phyloP scores from a whole-genome alignment of 2,329 filamentous ascomycete species.

The Sclerotinia borealis region DNA sequence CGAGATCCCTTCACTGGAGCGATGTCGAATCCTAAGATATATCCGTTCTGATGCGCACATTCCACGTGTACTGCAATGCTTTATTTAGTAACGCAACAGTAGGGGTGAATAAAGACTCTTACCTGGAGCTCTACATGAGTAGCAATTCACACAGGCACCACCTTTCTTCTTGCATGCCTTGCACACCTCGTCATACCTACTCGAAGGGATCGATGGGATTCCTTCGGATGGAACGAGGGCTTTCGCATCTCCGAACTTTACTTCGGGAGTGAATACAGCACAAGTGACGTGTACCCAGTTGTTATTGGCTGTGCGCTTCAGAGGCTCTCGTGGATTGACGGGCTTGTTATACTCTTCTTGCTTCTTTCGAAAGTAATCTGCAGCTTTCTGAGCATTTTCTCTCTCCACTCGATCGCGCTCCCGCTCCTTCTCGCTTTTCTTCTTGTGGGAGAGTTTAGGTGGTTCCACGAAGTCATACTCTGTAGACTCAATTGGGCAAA shows the following conservation, averaged over 20 bases:
- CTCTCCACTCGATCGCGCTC: conserved; percentile 84
- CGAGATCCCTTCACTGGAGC: conserved; percentile 83
- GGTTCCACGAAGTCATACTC: conserved; percentile 80
- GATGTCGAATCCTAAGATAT: conserved; percentile 84
- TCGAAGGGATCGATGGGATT: conserved; percentile 71
- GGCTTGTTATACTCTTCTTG: conserved; percentile 83
- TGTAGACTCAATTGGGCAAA: conserved; percentile 79
- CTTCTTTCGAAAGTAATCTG: conserved; percentile 73
- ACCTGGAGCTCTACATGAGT: conserved; percentile 57
- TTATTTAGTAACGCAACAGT: conserved; percentile 8
- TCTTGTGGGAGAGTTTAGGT: conserved; percentile 71
- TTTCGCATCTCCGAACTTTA: conserved; percentile 83
- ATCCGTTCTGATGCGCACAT: conserved; percentile 79
- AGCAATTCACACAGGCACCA: conserved; percentile 79
- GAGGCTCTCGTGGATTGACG: conserved; percentile 74
- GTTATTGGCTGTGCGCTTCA: conserved; percentile 92
- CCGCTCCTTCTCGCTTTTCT: conserved; percentile 87
- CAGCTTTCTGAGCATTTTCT: conserved; percentile 72
- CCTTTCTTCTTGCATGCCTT: conserved; percentile 70
- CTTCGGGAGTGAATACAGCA: conserved; percentile 84
- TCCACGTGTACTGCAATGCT: conserved; percentile 63
- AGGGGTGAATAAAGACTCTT: conserved; percentile 18
- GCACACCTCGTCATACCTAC: conserved; percentile 66
- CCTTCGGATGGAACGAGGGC: conserved; percentile 83
- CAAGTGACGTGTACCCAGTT: conserved; percentile 98